Base-by-base conservation (phyloP, 176 grass and related monocot genomes). In the Lolium rigidum region DNA sequence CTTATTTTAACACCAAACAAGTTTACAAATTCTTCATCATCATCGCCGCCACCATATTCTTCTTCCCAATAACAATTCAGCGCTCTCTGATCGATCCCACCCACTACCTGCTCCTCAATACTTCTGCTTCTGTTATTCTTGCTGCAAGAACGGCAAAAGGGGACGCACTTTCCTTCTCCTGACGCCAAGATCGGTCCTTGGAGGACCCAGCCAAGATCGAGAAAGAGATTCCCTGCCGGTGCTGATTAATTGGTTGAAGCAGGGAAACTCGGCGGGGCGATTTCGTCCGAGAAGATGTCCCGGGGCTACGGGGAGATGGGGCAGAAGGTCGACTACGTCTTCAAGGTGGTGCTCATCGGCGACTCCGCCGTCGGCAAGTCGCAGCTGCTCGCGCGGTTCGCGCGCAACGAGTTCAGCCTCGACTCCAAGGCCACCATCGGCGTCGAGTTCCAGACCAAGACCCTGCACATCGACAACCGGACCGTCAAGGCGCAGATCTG, bases 371-470 rank as follows among this genome's bases (percentile, higher is more conserved):
- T 94, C 21, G 92, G 92, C 47, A 94, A 94, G 72, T 94, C 89
- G 80, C 93, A 95, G 83, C 88, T 92, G 71, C 90, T 95, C 22
- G 93, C 90, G 25, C 90, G 90, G 75, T 95, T 95, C 85, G 39
- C 90, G 13, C 90, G 93, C 71, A 95, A 95, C 90, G 90, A 95
- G 86, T 95, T 95, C 88, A 95, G 74, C 87, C 67, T 95, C 86
- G 95, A 97, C 82, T 97, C 95, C 70, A 97, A 95, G 86, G 86
- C 95, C 90, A 97, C 95, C 87, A 97, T 97, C 82, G 95, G 95
- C 67, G 95, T 97, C 56, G 95, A 97, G 88, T 97, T 95, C 93
- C 89, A 88, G 85, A 77, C 89, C 11, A 76, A 90, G 82, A 89
- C 93, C 7, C 90, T 95, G 10, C 54, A 74, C 75, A 95, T 95